These are phyloP conservation scores for Helichrysum umbraculigerum DNA, from an alignment of 129 eudicot genomes.

Conservation along the genomic window DNA sequence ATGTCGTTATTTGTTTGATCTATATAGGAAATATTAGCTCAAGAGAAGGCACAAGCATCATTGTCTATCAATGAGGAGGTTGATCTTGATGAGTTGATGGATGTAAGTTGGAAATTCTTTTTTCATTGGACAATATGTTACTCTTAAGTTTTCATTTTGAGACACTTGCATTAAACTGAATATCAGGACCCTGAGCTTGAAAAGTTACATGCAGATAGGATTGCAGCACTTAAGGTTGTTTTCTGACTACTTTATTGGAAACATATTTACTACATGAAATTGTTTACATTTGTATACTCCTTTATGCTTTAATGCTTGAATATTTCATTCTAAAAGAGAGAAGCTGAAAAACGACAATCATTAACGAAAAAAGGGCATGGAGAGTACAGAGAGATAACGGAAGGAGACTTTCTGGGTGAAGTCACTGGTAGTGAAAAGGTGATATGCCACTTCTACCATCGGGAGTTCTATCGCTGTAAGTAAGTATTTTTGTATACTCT, in stretches of 20 bases:
- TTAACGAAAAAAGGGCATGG: conserved; percentile 84
- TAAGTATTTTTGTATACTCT: conserved; percentile 33
- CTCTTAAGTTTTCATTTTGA: background rate
- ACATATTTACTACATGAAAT: background rate
- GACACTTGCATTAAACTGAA: conserved; percentile 7
- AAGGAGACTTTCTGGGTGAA: conserved; percentile 95
- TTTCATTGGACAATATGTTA: background rate
- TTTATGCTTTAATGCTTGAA: background rate
- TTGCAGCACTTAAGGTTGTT: conserved; percentile 83
- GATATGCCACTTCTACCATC: conserved; percentile 94
- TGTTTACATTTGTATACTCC: conserved; percentile 13
- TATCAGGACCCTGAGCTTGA: conserved; percentile 96
- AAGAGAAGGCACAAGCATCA: conserved; percentile 72
- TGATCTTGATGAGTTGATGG: conserved; percentile 96
- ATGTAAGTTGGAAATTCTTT: conserved; percentile 59
- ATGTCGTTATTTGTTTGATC: too few species aligned
- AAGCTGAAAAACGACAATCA: conserved; percentile 90
- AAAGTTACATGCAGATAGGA: conserved; percentile 91
- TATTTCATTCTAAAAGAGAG: conserved; percentile 46
- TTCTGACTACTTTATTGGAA: conserved; percentile 6
- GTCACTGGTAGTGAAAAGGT: conserved; percentile 82
- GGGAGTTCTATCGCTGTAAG: conserved; percentile 98
- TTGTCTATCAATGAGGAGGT: conserved; percentile 69
- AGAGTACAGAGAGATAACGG: conserved; percentile 85
- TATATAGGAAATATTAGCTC: conserved; percentile 67